phyloP scores from a whole-genome alignment of 345 rosid species.

The Capsella bursapastoris region DNA sequence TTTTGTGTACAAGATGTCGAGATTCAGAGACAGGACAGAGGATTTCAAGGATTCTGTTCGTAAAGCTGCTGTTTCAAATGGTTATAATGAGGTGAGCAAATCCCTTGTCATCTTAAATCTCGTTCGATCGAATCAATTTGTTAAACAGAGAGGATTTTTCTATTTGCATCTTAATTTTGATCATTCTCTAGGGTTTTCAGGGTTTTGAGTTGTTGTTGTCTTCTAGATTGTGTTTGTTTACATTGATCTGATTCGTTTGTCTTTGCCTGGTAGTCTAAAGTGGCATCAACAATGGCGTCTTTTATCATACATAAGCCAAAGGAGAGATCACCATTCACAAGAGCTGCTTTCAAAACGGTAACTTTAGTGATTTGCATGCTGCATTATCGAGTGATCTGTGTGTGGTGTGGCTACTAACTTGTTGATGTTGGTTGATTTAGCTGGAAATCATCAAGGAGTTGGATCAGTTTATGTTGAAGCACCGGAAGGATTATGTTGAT shows the following conservation, averaged over 20 bases:
- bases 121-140: slow-evolving; percentile 17
- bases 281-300: slow-evolving; percentile 79
- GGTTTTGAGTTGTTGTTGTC: slow-evolving; percentile 19
- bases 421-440: slow-evolving; percentile 43
- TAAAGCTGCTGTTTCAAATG: slow-evolving; percentile 60
- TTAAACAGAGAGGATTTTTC: not conserved
- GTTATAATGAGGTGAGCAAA: slow-evolving; percentile 66
- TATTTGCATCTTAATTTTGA: not conserved
- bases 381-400: slow-evolving; percentile 2
- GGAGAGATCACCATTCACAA: slow-evolving; percentile 65
- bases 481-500: slow-evolving; percentile 85
- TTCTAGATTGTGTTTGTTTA: not conserved
- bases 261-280: slow-evolving; percentile 55
- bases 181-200: not conserved
- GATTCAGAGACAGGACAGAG: slow-evolving; percentile 75
- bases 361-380: not conserved
- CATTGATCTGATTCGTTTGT: slow-evolving; percentile 15
- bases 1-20: slow-evolving; percentile 57
- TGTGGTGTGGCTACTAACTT: slow-evolving; percentile 16
- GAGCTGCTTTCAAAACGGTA: slow-evolving; percentile 79
- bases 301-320: slow-evolving; percentile 79
- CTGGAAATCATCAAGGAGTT: slow-evolving; percentile 75
- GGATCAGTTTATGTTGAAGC: slow-evolving; percentile 77
- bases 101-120: not conserved
- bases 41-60: slow-evolving; percentile 87